Evolutionary conservation across 805 yeast genomes (phyloP).

Genomic region (Suhomyces canberraensis): DNA sequence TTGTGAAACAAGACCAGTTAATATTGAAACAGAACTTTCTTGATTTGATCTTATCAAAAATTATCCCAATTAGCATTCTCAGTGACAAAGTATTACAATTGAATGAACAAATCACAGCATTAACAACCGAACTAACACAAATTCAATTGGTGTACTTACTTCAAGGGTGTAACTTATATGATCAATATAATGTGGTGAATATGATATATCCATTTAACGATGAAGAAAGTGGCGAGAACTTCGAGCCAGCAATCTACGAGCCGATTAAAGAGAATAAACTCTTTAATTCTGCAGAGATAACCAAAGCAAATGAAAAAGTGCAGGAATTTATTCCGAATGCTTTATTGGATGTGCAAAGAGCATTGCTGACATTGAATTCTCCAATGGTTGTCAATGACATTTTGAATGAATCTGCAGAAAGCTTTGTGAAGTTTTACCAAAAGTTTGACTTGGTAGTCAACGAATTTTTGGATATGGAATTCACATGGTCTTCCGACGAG

Average conservation of each 20-base stretch:
- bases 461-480: constrained; percentile 34
- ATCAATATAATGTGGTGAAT: constrained; percentile 60
- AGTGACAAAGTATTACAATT: constrained; percentile 33
- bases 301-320: constrained; percentile 42
- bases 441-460: constrained; percentile 34
- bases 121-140: constrained; percentile 39
- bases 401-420: constrained; percentile 45
- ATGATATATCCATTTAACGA: constrained; percentile 69
- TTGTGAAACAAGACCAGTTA: constrained; percentile 29
- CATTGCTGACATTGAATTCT: constrained; percentile 57
- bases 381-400: constrained; percentile 61
- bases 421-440: constrained; percentile 47
- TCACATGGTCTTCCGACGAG: constrained; percentile 56
- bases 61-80: constrained; percentile 46
- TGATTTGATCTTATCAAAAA: constrained; percentile 55
- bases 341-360: constrained; percentile 55
- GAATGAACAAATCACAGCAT: constrained; percentile 29
- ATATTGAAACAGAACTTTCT: constrained; percentile 56
- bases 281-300: constrained; percentile 44
- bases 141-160: constrained; percentile 49
- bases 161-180: constrained; percentile 50
- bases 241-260: constrained; percentile 60
- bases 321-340: constrained; percentile 58
- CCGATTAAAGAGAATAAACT: constrained; percentile 62
- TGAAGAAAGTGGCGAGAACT: constrained; percentile 31